Evolutionary conservation across 768 basidiomycete genomes (phyloP).

Genomic region (Kwoniella sp.): DNA sequence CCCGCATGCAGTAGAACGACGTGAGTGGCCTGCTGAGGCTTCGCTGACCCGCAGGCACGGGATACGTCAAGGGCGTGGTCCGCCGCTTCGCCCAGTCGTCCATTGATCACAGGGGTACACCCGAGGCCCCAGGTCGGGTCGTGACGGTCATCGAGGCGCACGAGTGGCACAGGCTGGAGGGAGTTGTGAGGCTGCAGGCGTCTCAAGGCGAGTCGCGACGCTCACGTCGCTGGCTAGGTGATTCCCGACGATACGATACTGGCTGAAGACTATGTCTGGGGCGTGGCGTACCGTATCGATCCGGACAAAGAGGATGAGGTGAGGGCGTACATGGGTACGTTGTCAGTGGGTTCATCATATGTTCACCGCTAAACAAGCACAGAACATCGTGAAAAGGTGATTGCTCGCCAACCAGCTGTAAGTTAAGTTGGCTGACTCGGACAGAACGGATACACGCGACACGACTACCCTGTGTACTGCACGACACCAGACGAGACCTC

Average conservation of each 20-base stretch:
- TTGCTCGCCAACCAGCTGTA: no score
- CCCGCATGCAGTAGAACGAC: constrained; percentile 67
- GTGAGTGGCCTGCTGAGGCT: constrained; percentile 50
- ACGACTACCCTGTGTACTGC: constrained; percentile 68
- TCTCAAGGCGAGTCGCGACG: constrained; percentile 57
- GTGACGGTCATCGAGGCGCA: constrained; percentile 83
- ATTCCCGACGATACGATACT: background rate
- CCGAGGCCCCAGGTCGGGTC: constrained; percentile 79
- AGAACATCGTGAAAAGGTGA: constrained; percentile 12
- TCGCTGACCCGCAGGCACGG: constrained; percentile 55
- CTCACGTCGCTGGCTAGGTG: background rate
- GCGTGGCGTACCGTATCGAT: constrained; percentile 83
- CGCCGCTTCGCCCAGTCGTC: constrained; percentile 85
- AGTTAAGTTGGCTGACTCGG: no score
- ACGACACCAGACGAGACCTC: constrained; percentile 56
- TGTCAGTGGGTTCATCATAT: background rate
- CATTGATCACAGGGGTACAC: constrained; percentile 88
- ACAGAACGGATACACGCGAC: constrained; percentile 89
- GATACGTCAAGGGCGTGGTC: constrained; percentile 85
- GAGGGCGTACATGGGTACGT: constrained; percentile 72
- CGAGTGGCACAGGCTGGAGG: constrained; percentile 63
- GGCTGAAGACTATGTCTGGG: constrained; percentile 71
- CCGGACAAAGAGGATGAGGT: constrained; percentile 69
- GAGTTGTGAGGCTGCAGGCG: constrained; percentile 53
- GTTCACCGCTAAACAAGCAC: background rate